Conservation (phyloP, 108 stramenopile genomes). For the Cylindrotheca closterium region DNA sequence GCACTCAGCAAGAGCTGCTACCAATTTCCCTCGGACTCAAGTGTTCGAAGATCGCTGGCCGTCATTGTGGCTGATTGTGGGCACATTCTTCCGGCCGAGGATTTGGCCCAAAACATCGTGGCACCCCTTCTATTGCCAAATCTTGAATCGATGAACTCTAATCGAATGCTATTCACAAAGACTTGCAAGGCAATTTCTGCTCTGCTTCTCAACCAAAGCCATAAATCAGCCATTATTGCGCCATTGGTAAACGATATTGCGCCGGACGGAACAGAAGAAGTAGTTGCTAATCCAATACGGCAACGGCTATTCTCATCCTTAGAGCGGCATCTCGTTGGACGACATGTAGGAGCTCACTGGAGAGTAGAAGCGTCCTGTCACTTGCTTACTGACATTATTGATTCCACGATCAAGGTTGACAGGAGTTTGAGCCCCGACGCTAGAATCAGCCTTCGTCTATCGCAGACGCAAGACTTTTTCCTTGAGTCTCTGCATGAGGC, state of each 20-base stretch:
- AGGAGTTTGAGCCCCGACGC: not conserved
- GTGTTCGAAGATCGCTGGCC: not conserved
- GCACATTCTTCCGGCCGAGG: constrained; percentile 18
- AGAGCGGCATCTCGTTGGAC: not conserved
- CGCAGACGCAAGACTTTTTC: not conserved
- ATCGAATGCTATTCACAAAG: not conserved
- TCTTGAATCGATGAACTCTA: not conserved
- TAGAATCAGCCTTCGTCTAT: not conserved
- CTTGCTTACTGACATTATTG: not conserved
- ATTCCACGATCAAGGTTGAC: not conserved
- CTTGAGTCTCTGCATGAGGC: not conserved
- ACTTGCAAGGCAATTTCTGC: constrained; percentile 8
- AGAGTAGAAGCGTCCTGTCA: not conserved
- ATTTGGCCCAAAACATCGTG: constrained; percentile 13
- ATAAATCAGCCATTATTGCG: constrained; percentile 53
- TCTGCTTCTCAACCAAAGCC: constrained; percentile 10
- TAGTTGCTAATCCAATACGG: constrained; percentile 54
- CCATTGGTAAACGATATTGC: constrained; percentile 64
- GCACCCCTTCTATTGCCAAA: constrained; percentile 11
- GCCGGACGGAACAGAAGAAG: constrained; percentile 44
- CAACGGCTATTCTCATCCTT: constrained; percentile 18
- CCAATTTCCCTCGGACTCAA: not conserved
- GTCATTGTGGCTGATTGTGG: constrained; percentile 7
- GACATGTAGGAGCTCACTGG: not conserved
- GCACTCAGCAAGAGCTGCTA: not conserved